Percentiles rank a stretch among this genome's conserved stretches.
These are phyloP conservation scores for Lactarius sp. DNA, from an alignment of 768 basidiomycete genomes.

Conservation along the genomic window DNA sequence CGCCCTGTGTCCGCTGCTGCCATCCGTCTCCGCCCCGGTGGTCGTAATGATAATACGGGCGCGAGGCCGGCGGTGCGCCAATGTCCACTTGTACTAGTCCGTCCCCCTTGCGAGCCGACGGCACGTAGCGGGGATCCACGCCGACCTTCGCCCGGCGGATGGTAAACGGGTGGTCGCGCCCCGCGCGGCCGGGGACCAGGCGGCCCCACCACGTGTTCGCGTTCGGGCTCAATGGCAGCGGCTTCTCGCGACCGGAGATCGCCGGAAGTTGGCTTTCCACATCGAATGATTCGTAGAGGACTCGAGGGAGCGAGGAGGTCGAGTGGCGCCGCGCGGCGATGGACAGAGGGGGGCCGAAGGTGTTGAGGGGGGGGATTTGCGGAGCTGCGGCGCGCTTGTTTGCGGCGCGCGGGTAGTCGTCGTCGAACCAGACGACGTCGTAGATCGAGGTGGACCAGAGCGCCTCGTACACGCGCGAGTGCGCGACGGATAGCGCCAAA, in stretches of 20 bases:
- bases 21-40: neutral
- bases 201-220: slow-evolving; percentile 4
- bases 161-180: slow-evolving; percentile 12
- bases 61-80: neutral
- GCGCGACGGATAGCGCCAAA: slow-evolving; percentile 42
- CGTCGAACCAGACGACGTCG: slow-evolving; percentile 54
- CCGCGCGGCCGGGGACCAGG: slow-evolving; percentile 2
- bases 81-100: neutral
- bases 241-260: neutral
- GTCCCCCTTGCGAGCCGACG: neutral
- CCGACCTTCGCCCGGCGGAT: neutral
- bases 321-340: neutral
- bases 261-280: neutral
- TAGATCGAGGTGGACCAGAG: slow-evolving; percentile 53
- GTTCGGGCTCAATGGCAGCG: neutral
- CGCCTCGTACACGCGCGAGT: slow-evolving; percentile 38
- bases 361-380: slow-evolving; percentile 20
- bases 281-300: neutral
- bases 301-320: neutral
- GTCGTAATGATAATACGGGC: neutral
- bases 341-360: slow-evolving; percentile 10
- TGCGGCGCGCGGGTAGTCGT: neutral
- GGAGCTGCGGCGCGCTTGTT: neutral
- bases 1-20: neutral
- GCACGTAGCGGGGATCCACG: neutral